Evolutionary conservation across 2,329 filamentous ascomycete species (phyloP).

Genomic region (Fonsecaea pugnacius): DNA sequence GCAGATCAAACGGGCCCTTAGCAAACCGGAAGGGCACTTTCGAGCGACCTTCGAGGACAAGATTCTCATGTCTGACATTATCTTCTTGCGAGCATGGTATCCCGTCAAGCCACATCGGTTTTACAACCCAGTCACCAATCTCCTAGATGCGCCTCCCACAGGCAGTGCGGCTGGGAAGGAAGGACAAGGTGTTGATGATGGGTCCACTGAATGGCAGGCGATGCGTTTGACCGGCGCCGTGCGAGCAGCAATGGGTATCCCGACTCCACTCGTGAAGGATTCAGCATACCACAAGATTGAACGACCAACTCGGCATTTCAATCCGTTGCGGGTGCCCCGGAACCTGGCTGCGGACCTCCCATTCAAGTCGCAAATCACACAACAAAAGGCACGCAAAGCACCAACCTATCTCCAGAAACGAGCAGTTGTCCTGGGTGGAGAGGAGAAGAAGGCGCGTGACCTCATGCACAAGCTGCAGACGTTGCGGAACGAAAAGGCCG

Average conservation of each 20-base stretch:
- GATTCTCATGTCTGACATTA: conserved; percentile 92
- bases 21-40: conserved; percentile 93
- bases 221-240: conserved; percentile 96
- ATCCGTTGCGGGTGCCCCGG: conserved; percentile 59
- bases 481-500: conserved; percentile 84
- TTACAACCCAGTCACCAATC: conserved; percentile 94
- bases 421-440: conserved; percentile 80
- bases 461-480: conserved; percentile 93
- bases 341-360: conserved; percentile 75
- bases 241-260: conserved; percentile 72
- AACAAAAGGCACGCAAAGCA: conserved; percentile 77
- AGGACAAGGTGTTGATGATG: conserved; percentile 35
- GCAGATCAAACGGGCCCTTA: conserved; percentile 94
- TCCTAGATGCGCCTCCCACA: conserved; percentile 64
- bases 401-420: conserved; percentile 94
- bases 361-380: conserved; percentile 86
- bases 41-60: conserved; percentile 99
- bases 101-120: conserved; percentile 92
- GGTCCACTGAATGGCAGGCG: conserved; percentile 68
- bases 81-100: conserved; percentile 96
- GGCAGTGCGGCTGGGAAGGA: conserved; percentile 36
- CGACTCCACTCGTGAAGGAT: conserved; percentile 80
- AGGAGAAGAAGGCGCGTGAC: conserved; percentile 86
- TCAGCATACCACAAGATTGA: conserved; percentile 75
- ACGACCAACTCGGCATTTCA: conserved; percentile 71